Base-by-base conservation (phyloP, 139 green algal species). In the Chlorella sp. region DNA sequence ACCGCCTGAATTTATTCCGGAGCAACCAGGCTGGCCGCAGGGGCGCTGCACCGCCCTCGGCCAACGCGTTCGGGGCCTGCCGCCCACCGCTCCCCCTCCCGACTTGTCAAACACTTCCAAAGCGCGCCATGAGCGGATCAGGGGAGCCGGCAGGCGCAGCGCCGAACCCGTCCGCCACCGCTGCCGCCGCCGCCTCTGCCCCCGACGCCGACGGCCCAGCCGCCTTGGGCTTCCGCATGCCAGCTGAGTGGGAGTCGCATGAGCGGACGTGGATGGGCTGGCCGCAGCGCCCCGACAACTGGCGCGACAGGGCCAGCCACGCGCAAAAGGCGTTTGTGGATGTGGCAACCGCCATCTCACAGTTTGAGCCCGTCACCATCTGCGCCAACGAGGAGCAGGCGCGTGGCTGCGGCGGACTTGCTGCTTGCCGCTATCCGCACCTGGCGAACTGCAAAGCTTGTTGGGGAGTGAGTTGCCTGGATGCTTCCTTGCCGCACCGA, bases 331-430 rank as follows among this genome's bases (percentile, higher is more conserved):
- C 91, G 1, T 93, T 92, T 85, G 91, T 56, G 0, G 88, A 32
- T 2, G 91, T 94, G 4, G 88, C 84, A 17, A 80, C 38, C 7
- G 89, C 91, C 17, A 94, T 94, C 55, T 44, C 64, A 20, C 34
- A 82, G 28, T 93, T 93, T 78, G 91, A 94, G 76, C 88, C 88
- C 0, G 91, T 94, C 18, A 92, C 80, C 5, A 51, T 94, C 9
- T 79, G 74, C 44, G 85, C 75, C 41, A 89, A 85, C 55, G 76
- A 57, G 60, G 60, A 57, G 36, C 76, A 82, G 76, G 76, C 55
- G 38, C 5, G 76, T 16, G 23, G 16, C 15, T 30, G 36, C 56
- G 68, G 60, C 60, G 28, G n/a, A n/a, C n/a, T n/a, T n/a, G n/a
- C n/a, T n/a, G n/a, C n/a, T n/a, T n/a, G n/a, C n/a, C n/a, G n/a